Evolutionary conservation across 306 rosid genomes (phyloP).

Genomic region (Dalbergia oliveri): DNA sequence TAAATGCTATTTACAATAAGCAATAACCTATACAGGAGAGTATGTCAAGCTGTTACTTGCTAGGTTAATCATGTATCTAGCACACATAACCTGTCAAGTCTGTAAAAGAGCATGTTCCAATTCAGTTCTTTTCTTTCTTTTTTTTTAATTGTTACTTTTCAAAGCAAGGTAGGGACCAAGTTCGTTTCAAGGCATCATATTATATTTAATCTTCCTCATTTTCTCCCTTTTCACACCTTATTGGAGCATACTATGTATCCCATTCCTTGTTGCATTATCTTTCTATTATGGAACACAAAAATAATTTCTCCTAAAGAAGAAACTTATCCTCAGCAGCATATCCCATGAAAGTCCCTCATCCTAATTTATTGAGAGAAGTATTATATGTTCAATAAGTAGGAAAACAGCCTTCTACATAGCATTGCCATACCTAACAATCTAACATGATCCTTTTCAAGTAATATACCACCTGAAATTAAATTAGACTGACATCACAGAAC

Average conservation of each 20-base stretch:
- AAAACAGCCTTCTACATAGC: conserved; percentile 26
- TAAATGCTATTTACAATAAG: conserved; percentile 12
- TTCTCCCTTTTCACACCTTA: background rate
- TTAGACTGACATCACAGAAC: conserved; percentile 9
- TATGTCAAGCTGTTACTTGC: conserved; percentile 14
- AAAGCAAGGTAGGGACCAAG: background rate
- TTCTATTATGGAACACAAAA: conserved; percentile 8
- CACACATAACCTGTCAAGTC: conserved; percentile 4
- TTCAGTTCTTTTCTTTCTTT: background rate
- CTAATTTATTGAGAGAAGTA: conserved; percentile 32
- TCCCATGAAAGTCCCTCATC: background rate
- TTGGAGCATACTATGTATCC: conserved; percentile 5
- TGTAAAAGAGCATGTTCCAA: background rate
- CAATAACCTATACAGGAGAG: background rate
- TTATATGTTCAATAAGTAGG: conserved; percentile 27
- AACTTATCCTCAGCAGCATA: conserved; percentile 13
- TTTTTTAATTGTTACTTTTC: background rate
- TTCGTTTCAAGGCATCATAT: background rate
- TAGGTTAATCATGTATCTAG: conserved; percentile 13
- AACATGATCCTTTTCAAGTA: conserved; percentile 7
- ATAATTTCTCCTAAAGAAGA: conserved; percentile 23
- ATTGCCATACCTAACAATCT: conserved; percentile 17
- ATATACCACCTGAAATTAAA: conserved; percentile 31
- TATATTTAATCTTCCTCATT: conserved; percentile 18
- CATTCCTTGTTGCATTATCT: conserved; percentile 22